Conservation (phyloP, 495 filamentous ascomycete genomes). For the Penicillium antarcticum region DNA sequence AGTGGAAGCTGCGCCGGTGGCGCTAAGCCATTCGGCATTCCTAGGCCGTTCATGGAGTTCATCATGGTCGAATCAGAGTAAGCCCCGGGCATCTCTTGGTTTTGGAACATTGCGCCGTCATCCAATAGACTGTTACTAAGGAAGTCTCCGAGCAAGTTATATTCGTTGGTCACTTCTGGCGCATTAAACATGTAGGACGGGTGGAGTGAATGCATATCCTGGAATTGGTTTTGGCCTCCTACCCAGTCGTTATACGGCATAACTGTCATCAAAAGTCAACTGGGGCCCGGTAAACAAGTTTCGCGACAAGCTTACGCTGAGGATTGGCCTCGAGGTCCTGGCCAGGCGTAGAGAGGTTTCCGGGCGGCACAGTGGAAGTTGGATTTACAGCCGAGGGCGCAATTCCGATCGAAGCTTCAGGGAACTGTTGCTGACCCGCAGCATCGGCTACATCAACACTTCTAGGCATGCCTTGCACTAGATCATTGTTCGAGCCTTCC, state of each 20-base stretch:
- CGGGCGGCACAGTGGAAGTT: constrained; percentile 31
- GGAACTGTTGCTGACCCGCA: constrained; percentile 39
- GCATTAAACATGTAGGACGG: constrained; percentile 94
- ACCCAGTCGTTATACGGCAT: constrained; percentile 67
- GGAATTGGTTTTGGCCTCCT: constrained; percentile 74
- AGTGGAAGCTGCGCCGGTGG: constrained; percentile 35
- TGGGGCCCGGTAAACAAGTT: constrained; percentile 7
- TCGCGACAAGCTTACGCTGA: constrained; percentile 63
- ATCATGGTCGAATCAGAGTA: constrained; percentile 56
- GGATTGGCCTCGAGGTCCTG: constrained; percentile 55
- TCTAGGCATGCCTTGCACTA: constrained; percentile 38
- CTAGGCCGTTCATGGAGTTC: constrained; percentile 44
- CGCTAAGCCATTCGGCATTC: constrained; percentile 27
- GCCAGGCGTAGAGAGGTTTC: constrained; percentile 28
- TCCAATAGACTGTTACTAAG: constrained; percentile 83
- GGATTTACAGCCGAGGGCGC: constrained; percentile 31
- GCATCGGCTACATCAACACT: constrained; percentile 41
- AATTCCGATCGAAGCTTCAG: constrained; percentile 34
- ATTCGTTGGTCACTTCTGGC: constrained; percentile 91
- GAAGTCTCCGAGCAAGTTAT: constrained; percentile 94
- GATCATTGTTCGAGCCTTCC: constrained; percentile 48
- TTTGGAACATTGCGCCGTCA: constrained; percentile 63
- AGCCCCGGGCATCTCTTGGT: constrained; percentile 56
- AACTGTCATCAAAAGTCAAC: constrained; percentile 44
- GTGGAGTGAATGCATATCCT: constrained; percentile 92